These are phyloP conservation scores for Mucor circinelloides DNA, from an alignment of 371 early-diverging fungal genomes.

Conservation along the genomic window DNA sequence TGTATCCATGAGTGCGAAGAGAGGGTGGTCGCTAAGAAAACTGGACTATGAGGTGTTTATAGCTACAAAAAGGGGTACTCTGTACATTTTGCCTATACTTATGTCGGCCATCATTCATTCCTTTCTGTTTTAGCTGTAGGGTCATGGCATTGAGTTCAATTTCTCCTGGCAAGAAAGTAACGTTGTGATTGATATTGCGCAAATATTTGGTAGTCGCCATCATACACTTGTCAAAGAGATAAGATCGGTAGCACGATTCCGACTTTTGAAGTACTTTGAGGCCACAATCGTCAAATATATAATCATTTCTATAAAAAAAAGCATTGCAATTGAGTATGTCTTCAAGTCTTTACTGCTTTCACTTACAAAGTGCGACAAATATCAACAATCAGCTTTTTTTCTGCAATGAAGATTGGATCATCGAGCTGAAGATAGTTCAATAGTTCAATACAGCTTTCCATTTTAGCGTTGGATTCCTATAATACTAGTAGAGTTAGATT, in stretches of 20 bases:
- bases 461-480: too few relatives aligned
- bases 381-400: constrained; percentile 25
- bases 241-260: constrained; percentile 31
- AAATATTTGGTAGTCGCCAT: constrained; percentile 26
- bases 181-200: constrained; percentile 14
- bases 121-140: constrained; percentile 22
- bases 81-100: too few relatives aligned
- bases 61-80: too few relatives aligned
- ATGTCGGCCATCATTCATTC: constrained; percentile 23
- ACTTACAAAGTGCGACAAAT: constrained; percentile 31
- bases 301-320: constrained; percentile 25
- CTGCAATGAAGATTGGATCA: constrained; percentile 18
- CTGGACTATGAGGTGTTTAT: too few relatives aligned
- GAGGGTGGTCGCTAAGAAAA: too few relatives aligned
- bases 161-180: constrained; percentile 33
- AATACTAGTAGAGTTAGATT: too few relatives aligned
- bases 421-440: too few relatives aligned
- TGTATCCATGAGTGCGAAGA: too few relatives aligned
- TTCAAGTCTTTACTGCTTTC: constrained; percentile 27
- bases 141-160: constrained; percentile 28
- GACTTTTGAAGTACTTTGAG: constrained; percentile 17
- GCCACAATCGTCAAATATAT: constrained; percentile 26
- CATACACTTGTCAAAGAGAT: constrained; percentile 26
- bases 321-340: constrained; percentile 24
- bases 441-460: too few relatives aligned